A percentile compares a stretch with the other conserved stretches of the same genome.
phyloP scores from a whole-genome alignment of 2,329 filamentous ascomycete genomes.

The Triangularia setosa region DNA sequence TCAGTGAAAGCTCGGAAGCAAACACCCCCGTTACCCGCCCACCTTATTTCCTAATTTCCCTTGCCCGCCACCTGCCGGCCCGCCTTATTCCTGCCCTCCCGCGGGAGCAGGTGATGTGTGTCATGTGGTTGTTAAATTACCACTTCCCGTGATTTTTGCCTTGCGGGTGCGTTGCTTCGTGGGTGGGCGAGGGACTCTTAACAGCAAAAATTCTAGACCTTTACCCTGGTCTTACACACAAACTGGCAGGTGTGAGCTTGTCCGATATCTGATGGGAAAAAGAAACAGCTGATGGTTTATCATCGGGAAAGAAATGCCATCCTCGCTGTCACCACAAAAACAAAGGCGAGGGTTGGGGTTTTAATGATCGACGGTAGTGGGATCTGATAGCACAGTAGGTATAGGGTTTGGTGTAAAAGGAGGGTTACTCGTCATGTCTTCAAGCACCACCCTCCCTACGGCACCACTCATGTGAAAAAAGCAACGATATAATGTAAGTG shows the following conservation, averaged over 20 bases:
- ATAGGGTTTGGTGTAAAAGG: too few relatives aligned
- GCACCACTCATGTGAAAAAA: too few relatives aligned
- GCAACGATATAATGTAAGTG: not conserved
- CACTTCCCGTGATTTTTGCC: not conserved
- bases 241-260: not conserved
- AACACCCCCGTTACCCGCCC: not conserved
- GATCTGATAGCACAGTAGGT: not conserved
- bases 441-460: too few relatives aligned
- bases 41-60: not conserved
- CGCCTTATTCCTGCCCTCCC: not conserved
- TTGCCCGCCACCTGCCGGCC: not conserved
- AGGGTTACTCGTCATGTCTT: too few relatives aligned
- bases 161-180: not conserved
- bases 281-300: not conserved
- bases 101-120: not conserved
- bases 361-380: not conserved
- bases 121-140: not conserved
- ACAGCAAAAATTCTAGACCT: not conserved
- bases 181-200: not conserved
- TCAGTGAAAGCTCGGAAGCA: not conserved
- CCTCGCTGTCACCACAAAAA: not conserved
- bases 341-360: not conserved
- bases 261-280: not conserved
- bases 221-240: not conserved
- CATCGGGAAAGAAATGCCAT: not conserved